Evolutionary conservation across 139 green algal species (phyloP), one percentile per base, ranked within the genome.

Genomic region (Asterochloris erici): DNA sequence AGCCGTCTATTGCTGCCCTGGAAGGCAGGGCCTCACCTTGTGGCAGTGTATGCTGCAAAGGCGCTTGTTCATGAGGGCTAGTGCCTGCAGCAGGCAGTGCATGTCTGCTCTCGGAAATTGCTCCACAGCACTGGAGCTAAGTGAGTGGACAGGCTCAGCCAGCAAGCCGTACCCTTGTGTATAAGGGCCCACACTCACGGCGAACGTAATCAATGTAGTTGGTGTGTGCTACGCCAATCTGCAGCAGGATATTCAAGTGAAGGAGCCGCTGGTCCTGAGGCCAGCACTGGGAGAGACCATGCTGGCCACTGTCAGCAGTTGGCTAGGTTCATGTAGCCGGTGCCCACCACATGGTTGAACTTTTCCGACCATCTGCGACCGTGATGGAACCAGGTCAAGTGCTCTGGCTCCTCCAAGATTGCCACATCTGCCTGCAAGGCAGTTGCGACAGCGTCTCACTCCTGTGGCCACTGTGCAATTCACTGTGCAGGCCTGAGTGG

Each of bases 361-460:
- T 97, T 97, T 87, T 99, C 91, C 9, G 91, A 98, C 96, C 96
- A 99, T 61, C 97, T 89, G 68, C 77, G 68, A 4, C 97, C 97
- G 82, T 98, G 95, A 89, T 99, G 96, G 90, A 98, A 99, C 95
- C 96, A 99, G 79, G 94, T 99, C 24, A 99, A 87, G 88, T 99
- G 97, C 92, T 99, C 97, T 0, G 97, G 97, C 90, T 99, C 97
- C 88, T 99, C 97, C 81, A 99, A 87, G 62, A 99, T 94, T 14
- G 97, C 97, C 73, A 99, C 93, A 79, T 99, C 96, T 4, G 94
- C 92, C 79, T 89, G 74, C 47, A 69, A 38, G 16, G 60, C 61
- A 38, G 0, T 13, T 54, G 38, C 38, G 38, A 54, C 38, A 54
- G 38, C 38, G 38, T 54, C 38, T 54, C 38, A 6, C 38, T 73